These are phyloP conservation scores for Candida dajiaensis DNA, from an alignment of 805 yeast genomes.

Conservation along the genomic window DNA sequence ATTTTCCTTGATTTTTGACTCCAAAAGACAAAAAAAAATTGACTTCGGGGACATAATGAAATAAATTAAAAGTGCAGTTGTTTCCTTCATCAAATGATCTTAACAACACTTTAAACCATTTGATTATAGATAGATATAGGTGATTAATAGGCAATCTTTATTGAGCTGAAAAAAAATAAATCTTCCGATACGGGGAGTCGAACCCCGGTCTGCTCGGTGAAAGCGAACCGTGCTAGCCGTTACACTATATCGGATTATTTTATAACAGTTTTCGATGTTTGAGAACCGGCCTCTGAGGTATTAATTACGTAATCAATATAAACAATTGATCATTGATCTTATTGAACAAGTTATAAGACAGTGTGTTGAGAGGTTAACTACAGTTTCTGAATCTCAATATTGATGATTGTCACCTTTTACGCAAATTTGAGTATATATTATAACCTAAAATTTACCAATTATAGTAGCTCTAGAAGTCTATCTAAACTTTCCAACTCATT, in stretches of 20 bases:
- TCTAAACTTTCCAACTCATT: not conserved
- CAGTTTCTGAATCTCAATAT: no score
- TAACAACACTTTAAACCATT: no score
- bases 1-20: not conserved
- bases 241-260: slow-evolving; percentile 63
- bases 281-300: not conserved
- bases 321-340: no score
- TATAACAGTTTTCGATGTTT: not conserved
- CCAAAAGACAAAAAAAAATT: not conserved
- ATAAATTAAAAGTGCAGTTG: not conserved
- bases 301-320: not conserved
- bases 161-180: no score
- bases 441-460: not conserved
- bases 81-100: no score
- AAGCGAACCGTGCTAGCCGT: slow-evolving; percentile 82
- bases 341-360: no score
- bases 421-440: no score
- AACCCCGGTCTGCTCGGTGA: slow-evolving; percentile 84
- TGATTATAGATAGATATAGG: no score
- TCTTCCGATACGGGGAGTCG: slow-evolving; percentile 82
- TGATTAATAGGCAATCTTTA: no score
- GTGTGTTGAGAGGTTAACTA: no score
- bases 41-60: no score
- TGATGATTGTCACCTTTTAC: no score
- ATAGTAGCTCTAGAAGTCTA: not conserved